phyloP scores from a whole-genome alignment of 2,329 filamentous ascomycete species.

The Microascus cirrosus region DNA sequence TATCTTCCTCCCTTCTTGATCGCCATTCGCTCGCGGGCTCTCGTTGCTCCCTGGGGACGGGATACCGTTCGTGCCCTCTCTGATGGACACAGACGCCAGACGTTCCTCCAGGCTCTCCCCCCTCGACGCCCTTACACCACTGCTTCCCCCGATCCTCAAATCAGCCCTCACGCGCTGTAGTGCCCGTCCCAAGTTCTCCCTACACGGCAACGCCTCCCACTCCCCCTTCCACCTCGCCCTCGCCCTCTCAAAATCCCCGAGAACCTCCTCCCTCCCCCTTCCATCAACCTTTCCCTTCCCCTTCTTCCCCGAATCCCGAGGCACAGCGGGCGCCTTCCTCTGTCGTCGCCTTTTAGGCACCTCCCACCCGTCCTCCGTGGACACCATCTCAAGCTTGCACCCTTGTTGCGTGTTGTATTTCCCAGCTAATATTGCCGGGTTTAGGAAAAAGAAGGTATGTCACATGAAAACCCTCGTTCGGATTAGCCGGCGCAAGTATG shows the following conservation, averaged over 20 bases:
- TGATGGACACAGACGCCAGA: no score
- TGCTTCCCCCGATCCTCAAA: conserved; percentile 4
- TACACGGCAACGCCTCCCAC: conserved; percentile 3
- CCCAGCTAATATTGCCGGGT: conserved; percentile 23
- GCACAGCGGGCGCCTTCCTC: conserved; percentile 16
- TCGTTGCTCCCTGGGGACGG: not conserved
- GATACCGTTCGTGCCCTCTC: no score
- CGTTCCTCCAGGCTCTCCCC: not conserved
- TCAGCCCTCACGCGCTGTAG: not conserved
- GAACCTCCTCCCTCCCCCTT: conserved; percentile 21
- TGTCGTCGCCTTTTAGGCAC: conserved; percentile 95
- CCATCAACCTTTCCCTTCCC: conserved; percentile 85
- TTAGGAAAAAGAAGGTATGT: no score
- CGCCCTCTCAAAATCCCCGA: conserved; percentile 6
- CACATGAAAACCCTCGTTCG: no score
- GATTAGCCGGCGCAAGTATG: no score
- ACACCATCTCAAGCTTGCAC: conserved; percentile 84
- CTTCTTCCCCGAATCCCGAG: conserved; percentile 61
- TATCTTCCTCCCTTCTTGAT: not conserved
- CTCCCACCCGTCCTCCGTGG: conserved; percentile 66
- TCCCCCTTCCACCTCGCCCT: not conserved
- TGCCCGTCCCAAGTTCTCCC: not conserved
- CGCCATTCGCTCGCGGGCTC: not conserved
- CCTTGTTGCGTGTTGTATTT: conserved; percentile 31
- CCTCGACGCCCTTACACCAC: not conserved